Conservation (phyloP, 139 green algal genomes). For the Dunaliella sp. region DNA sequence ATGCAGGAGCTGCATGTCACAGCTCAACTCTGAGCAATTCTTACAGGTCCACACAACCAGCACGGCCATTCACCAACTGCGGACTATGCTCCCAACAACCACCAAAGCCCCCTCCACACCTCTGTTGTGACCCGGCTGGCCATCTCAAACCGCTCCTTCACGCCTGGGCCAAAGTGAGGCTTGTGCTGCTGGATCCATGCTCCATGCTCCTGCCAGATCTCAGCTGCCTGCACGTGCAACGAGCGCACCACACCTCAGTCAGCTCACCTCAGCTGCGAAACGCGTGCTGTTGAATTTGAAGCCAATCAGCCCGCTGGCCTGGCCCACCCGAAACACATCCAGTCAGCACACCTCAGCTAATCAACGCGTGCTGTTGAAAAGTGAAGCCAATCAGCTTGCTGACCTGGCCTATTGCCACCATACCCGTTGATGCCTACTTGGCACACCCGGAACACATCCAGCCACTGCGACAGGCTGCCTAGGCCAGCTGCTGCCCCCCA, state of each 20-base stretch:
- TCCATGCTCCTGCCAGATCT: constrained; percentile 79
- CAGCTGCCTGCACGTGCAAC: constrained; percentile 50
- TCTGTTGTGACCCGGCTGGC: constrained; percentile 57
- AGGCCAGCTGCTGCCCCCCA: background rate
- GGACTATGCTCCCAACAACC: too few relatives aligned
- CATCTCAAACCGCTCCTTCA: constrained; percentile 79
- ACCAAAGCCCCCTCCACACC: too few relatives aligned
- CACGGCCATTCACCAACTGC: too few relatives aligned
- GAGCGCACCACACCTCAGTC: too few relatives aligned
- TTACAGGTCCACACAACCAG: too few relatives aligned
- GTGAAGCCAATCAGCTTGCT: background rate
- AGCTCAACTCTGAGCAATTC: too few relatives aligned
- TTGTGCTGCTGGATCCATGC: constrained; percentile 60
- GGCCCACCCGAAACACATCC: background rate
- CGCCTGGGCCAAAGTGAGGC: constrained; percentile 74
- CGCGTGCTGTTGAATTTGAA: too few relatives aligned
- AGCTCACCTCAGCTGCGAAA: too few relatives aligned
- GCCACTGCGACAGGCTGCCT: constrained; percentile 3
- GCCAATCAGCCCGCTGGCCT: background rate
- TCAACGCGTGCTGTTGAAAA: background rate
- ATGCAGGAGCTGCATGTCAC: too few relatives aligned
- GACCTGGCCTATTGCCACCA: background rate
- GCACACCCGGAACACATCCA: constrained; percentile 62
- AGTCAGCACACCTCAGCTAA: constrained; percentile 47
- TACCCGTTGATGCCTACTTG: constrained; percentile 38